phyloP scores from a whole-genome alignment of 2,329 filamentous ascomycete species.

The Clarireedia sp. region DNA sequence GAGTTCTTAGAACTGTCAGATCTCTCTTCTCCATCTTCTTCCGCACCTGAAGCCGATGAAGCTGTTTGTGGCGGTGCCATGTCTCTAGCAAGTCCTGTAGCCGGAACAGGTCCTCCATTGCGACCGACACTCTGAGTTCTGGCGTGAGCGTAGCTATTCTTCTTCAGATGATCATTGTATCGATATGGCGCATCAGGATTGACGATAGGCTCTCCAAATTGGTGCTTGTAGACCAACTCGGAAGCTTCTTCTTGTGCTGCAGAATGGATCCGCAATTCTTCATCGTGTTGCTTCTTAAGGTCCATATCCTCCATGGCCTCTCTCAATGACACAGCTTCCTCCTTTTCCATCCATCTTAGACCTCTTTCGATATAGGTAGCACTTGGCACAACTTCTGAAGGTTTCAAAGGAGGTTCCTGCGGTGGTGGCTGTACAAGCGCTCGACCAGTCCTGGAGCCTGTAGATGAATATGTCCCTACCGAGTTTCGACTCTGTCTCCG shows the following conservation, averaged over 20 bases:
- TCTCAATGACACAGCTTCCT: constrained; percentile 63
- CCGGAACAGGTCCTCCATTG: constrained; percentile 39
- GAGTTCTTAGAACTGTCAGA: background rate
- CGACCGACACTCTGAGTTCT: constrained; percentile 51
- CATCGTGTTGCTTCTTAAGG: constrained; percentile 42
- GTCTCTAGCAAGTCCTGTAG: constrained; percentile 26
- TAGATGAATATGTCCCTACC: constrained; percentile 25
- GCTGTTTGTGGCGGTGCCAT: constrained; percentile 24
- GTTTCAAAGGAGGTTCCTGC: constrained; percentile 38
- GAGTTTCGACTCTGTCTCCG: constrained; percentile 25
- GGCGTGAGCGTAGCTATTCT: constrained; percentile 63
- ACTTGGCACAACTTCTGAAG: constrained; percentile 55
- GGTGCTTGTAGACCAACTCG: constrained; percentile 70
- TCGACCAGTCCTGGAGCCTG: constrained; percentile 25
- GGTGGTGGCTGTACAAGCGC: constrained; percentile 20
- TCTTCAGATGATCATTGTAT: constrained; percentile 62
- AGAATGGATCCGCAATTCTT: constrained; percentile 55
- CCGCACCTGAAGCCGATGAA: constrained; percentile 29
- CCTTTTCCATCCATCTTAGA: constrained; percentile 72
- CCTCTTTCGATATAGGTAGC: constrained; percentile 66
- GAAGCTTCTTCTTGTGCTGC: constrained; percentile 71
- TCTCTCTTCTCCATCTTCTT: constrained; percentile 20
- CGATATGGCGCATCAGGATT: constrained; percentile 56
- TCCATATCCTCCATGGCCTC: constrained; percentile 69
- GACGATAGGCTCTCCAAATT: constrained; percentile 48